phyloP scores from a whole-genome alignment of 495 filamentous ascomycete genomes.

The Penicillium nucicola region DNA sequence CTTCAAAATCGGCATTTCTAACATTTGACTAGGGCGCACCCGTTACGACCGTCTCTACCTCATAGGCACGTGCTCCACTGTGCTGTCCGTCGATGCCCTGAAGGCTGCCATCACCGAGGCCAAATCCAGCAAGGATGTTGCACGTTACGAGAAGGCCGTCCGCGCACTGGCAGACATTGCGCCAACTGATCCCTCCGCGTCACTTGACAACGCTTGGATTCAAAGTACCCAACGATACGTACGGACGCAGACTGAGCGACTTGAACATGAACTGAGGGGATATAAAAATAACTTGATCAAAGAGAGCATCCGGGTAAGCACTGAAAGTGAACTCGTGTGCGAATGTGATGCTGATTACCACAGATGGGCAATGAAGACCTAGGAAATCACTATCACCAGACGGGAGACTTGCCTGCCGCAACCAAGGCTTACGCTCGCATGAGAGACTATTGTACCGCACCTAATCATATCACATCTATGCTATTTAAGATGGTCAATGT shows the following conservation, averaged over 20 bases:
- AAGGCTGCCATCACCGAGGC: slow-evolving; percentile 74
- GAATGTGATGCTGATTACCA: slow-evolving; percentile 2
- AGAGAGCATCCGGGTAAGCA: slow-evolving; percentile 85
- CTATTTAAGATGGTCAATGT: slow-evolving; percentile 65
- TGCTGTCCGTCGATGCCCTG: slow-evolving; percentile 76
- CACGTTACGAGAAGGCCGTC: slow-evolving; percentile 66
- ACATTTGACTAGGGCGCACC: slow-evolving; percentile 55
- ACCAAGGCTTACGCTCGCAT: slow-evolving; percentile 69
- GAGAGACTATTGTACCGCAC: slow-evolving; percentile 70
- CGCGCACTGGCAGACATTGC: slow-evolving; percentile 58
- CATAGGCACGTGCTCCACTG: slow-evolving; percentile 74
- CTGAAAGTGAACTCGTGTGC: neutral
- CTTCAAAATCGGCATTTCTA: neutral
- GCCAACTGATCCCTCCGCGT: slow-evolving; percentile 65
- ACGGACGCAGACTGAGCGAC: slow-evolving; percentile 61
- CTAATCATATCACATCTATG: slow-evolving; percentile 70
- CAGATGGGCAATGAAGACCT: slow-evolving; percentile 79
- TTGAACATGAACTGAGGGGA: slow-evolving; percentile 80
- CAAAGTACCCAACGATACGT: slow-evolving; percentile 59
- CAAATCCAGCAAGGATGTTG: slow-evolving; percentile 70
- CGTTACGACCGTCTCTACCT: slow-evolving; percentile 75
- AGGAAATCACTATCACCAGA: slow-evolving; percentile 63
- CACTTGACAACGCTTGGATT: slow-evolving; percentile 67
- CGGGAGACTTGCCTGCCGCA: slow-evolving; percentile 58
- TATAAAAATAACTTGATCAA: slow-evolving; percentile 99